Percentiles rank a stretch among this genome's conserved stretches.
phyloP scores from a whole-genome alignment of 2,329 filamentous ascomycete genomes.

The Amauroascus niger region DNA sequence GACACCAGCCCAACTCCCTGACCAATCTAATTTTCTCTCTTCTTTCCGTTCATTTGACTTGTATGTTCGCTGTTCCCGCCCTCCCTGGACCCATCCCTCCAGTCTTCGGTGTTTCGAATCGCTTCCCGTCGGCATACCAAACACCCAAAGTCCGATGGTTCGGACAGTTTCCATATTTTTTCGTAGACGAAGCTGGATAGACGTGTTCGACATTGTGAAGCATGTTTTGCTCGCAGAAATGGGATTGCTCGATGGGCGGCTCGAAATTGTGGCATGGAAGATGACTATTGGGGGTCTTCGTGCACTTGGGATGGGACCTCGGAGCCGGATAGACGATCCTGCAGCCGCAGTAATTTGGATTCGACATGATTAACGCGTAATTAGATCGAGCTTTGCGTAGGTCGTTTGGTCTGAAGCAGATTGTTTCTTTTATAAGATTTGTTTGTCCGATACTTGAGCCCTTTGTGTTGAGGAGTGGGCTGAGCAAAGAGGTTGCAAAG shows the following conservation, averaged over 20 bases:
- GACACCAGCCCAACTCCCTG: neutral
- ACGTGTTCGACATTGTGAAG: no score
- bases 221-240: no score
- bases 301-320: no score
- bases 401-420: neutral
- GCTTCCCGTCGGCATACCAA: neutral
- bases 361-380: neutral
- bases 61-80: neutral
- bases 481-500: no score
- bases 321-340: no score
- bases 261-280: no score
- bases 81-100: no score
- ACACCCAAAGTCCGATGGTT: neutral
- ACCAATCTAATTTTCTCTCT: neutral
- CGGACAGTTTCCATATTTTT: neutral
- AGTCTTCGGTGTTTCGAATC: neutral
- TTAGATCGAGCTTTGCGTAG: neutral
- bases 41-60: neutral
- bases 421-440: neutral
- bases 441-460: neutral
- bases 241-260: no score
- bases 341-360: slow-evolving; percentile 7
- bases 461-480: no score
- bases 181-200: neutral
- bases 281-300: no score